Evolutionary conservation across 2,329 filamentous ascomycete genomes (phyloP), one percentile per base, ranked within the genome.

Genomic region (Trichoderma sp.): DNA sequence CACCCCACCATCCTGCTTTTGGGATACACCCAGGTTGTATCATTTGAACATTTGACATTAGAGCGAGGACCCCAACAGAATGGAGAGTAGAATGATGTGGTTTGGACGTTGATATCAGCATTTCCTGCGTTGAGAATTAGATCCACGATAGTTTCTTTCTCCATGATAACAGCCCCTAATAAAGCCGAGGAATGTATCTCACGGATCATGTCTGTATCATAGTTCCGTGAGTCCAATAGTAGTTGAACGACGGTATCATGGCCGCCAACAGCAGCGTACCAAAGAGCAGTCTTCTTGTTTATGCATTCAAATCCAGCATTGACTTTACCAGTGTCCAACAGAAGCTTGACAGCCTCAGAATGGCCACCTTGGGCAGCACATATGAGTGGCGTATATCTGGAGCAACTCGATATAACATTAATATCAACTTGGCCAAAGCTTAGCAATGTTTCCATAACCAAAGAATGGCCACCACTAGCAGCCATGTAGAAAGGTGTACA

Each of bases 221-320:
- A 47, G 4, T 11, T 2, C 4, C 4, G 18, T 1, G 18, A 0
- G 8, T 47, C 1, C 39, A 9, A n/a, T 11, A 47, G 8, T 3
- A 47, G 3, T 9, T 3, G 3, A 28, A 28, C 26, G 18, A 3
- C 6, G 18, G 3, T 6, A n/a, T 47, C 18, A 47, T 47, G 8
- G 2, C 43, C 43, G 1, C 43, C 18, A 4, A 47, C 18, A 1
- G 18, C 18, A 2, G 43, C 43, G 9, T 47, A 47, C 18, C 18
- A 47, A 11, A 47, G 18, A 3, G 43, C 43, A 21, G 43, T 0
- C 4, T 47, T 47, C 26, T 47, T 11, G 18, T 11, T 1, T n/a
- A 7, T 43, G 39, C 39, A 43, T 43, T 6, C 8, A n/a, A 3
- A 9, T 7, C 39, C 39, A 2, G 8, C 39, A 3, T 47, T 47